Percentiles rank a stretch among this genome's conserved stretches.
These are phyloP conservation scores for Pyrenochaeta sp. DNA, from an alignment of 2,329 filamentous ascomycete genomes.

Conservation along the genomic window DNA sequence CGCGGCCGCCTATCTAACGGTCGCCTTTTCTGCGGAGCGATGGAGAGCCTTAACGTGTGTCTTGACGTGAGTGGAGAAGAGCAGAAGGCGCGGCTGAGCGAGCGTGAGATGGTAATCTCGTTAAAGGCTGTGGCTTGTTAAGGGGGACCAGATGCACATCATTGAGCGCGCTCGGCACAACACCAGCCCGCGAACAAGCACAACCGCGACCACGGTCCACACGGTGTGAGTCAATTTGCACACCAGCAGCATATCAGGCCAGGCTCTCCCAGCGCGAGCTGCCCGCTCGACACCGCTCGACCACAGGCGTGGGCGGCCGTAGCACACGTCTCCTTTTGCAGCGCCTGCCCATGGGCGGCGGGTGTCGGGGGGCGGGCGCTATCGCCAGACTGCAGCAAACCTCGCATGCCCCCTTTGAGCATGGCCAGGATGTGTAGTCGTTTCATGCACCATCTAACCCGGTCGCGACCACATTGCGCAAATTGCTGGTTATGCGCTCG, in stretches of 20 bases:
- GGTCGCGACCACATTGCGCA: constrained; percentile 24
- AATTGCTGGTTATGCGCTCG: constrained; percentile 39
- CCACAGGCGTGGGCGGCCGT: not conserved
- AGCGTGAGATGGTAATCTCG: constrained; percentile 22
- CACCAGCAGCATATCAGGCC: constrained; percentile 6
- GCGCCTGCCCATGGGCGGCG: constrained; percentile 9
- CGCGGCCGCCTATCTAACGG: constrained; percentile 21
- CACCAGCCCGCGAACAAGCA: constrained; percentile 18
- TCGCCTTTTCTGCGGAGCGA: constrained; percentile 16
- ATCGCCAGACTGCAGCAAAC: not conserved
- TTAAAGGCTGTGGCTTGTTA: constrained; percentile 20
- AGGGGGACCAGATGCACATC: constrained; percentile 27
- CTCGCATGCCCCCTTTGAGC: not conserved
- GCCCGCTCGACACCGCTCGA: not conserved
- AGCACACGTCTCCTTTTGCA: not conserved
- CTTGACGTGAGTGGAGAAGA: constrained; percentile 41
- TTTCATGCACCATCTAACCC: constrained; percentile 36
- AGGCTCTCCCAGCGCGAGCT: constrained; percentile 16
- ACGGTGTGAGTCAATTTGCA: constrained; percentile 13
- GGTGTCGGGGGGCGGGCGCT: constrained; percentile 1
- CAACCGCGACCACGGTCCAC: constrained; percentile 2
- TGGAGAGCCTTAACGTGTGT: constrained; percentile 21
- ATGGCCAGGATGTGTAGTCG: constrained; percentile 10
- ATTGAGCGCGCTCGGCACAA: constrained; percentile 21
- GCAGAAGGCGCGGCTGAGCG: constrained; percentile 40